Conservation (phyloP, 768 basidiomycete genomes). For the Pleurotus cornucopiae region DNA sequence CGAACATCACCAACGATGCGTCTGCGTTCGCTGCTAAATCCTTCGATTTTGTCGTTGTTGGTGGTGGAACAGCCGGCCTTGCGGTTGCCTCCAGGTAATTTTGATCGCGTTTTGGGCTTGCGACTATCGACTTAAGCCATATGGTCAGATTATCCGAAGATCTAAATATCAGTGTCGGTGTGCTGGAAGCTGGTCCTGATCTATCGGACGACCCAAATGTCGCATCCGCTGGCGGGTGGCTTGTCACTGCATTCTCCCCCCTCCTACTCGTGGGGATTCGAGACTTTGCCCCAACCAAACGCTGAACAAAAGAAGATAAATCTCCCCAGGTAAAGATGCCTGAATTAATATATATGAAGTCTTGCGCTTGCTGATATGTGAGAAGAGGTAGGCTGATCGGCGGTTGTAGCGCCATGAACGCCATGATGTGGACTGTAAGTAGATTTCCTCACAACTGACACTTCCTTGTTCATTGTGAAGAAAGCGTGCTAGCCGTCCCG, state of each 20-base stretch:
- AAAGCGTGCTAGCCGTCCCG: slow-evolving; percentile 11
- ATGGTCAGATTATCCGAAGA: slow-evolving; percentile 19
- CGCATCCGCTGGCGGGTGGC: slow-evolving; percentile 11
- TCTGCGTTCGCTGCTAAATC: background rate
- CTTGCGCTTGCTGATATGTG: background rate
- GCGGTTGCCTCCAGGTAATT: slow-evolving; percentile 13
- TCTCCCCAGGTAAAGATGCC: slow-evolving; percentile 13
- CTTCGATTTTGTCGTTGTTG: slow-evolving; percentile 4
- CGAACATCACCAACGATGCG: background rate
- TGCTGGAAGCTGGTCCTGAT: slow-evolving; percentile 24
- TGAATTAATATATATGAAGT: background rate
- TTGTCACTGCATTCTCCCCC: slow-evolving; percentile 3
- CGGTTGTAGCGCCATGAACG: slow-evolving; percentile 13
- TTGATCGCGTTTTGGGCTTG: background rate
- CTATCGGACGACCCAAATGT: slow-evolving; percentile 15
- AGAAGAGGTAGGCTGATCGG: slow-evolving; percentile 15
- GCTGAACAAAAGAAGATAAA: slow-evolving; percentile 1
- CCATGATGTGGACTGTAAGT: slow-evolving; percentile 4
- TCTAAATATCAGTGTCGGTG: slow-evolving; percentile 19
- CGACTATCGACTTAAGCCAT: background rate
- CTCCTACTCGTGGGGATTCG: slow-evolving; percentile 14
- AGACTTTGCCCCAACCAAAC: slow-evolving; percentile 11
- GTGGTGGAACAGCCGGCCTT: slow-evolving; percentile 20
- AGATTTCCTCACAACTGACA: too few relatives aligned
- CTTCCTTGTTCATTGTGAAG: background rate